These are phyloP conservation scores for Backusella parvicylindrica DNA, from an alignment of 192 early-diverging fungal species.

Conservation along the genomic window DNA sequence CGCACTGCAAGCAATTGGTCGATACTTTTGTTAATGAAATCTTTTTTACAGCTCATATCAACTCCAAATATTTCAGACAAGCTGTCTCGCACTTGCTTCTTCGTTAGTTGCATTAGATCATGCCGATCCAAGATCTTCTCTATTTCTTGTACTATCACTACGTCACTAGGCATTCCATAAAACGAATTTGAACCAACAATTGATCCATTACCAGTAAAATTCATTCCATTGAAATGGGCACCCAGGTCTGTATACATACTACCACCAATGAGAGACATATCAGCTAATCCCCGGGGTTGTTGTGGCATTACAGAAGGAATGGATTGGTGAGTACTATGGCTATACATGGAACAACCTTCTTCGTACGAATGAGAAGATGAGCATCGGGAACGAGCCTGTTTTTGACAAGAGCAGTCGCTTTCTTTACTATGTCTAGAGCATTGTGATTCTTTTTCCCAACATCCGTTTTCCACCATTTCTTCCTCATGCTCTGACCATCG, in stretches of 20 bases:
- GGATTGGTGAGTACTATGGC: not conserved
- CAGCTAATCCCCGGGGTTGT: not conserved
- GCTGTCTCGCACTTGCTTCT: conserved; percentile 77
- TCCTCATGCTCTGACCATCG: conserved; percentile 70
- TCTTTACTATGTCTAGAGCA: conserved; percentile 7
- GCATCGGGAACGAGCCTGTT: not conserved
- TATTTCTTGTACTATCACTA: conserved; percentile 71
- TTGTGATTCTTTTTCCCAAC: not conserved
- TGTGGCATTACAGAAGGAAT: not conserved
- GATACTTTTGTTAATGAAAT: conserved; percentile 71
- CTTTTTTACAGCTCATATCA: conserved; percentile 60
- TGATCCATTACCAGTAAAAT: not conserved
- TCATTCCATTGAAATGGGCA: not conserved
- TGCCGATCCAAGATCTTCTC: conserved; percentile 62
- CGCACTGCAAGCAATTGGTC: conserved; percentile 45
- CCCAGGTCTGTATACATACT: conserved; percentile 11
- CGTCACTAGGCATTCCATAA: conserved; percentile 60
- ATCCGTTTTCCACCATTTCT: conserved; percentile 32
- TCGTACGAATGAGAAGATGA: not conserved
- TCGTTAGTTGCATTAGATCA: conserved; percentile 73
- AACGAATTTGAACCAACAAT: not conserved
- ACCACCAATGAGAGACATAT: not conserved
- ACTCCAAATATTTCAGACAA: conserved; percentile 61
- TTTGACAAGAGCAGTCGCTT: conserved; percentile 6
- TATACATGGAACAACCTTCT: not conserved